Conservation (phyloP, 2,329 filamentous ascomycete genomes). For the Penicillium sp. region DNA sequence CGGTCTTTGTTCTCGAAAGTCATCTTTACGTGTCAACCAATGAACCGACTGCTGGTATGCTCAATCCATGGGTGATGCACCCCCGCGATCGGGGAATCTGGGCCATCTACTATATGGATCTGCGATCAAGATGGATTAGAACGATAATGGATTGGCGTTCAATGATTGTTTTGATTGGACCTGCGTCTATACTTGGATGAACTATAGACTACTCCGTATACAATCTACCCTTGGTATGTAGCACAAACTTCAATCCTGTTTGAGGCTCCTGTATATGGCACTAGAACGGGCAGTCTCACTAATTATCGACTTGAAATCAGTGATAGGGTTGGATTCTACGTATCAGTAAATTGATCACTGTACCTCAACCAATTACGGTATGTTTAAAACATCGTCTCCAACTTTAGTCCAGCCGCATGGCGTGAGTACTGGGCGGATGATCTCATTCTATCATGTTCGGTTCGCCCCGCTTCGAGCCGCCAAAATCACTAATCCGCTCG, state of each 20-base stretch:
- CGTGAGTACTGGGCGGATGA: conserved; percentile 20
- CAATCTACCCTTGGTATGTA: background rate
- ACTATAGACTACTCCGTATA: background rate
- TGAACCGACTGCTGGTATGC: background rate
- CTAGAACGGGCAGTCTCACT: no score
- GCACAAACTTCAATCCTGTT: background rate
- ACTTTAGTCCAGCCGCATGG: background rate
- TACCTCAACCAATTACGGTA: background rate
- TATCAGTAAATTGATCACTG: background rate
- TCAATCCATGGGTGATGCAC: conserved; percentile 4
- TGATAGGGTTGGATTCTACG: no score
- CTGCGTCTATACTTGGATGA: background rate
- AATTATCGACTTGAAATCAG: no score
- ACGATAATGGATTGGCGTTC: background rate
- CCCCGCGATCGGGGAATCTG: background rate
- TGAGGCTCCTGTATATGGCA: background rate
- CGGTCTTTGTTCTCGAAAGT: background rate
- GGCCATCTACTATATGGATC: background rate
- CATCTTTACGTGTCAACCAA: background rate
- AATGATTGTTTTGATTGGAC: background rate
- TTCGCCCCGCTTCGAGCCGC: conserved; percentile 11
- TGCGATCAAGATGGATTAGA: background rate
- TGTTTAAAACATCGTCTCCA: background rate
- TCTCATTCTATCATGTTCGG: conserved; percentile 21
- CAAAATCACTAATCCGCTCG: background rate